phyloP scores from a whole-genome alignment of 768 basidiomycete species.

The Psilocybe azurescens region DNA sequence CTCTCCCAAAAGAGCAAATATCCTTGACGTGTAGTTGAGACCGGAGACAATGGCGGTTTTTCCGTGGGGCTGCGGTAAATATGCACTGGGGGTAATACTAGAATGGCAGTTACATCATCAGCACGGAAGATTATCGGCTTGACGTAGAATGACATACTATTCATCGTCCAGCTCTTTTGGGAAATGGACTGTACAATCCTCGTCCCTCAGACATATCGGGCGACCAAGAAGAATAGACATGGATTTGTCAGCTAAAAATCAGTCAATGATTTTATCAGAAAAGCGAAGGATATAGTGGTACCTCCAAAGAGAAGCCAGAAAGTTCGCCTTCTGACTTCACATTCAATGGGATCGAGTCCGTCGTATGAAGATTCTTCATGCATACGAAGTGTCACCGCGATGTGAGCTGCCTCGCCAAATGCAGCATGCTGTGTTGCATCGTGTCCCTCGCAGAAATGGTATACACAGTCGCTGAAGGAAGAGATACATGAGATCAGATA shows the following conservation, averaged over 20 bases:
- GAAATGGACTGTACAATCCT: conserved; percentile 90
- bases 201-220: conserved; percentile 86
- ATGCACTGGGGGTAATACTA: conserved; percentile 84
- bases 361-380: conserved; percentile 88
- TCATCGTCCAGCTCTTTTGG: conserved; percentile 90
- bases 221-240: conserved; percentile 86
- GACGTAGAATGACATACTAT: conserved; percentile 57
- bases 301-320: conserved; percentile 94
- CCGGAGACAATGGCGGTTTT: conserved; percentile 87
- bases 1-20: conserved; percentile 86
- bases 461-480: conserved; percentile 70
- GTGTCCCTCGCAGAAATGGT: conserved; percentile 89
- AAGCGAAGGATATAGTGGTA: conserved; percentile 36
- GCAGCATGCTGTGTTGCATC: conserved; percentile 88
- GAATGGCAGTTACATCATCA: conserved; percentile 24
- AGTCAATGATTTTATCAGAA: not conserved
- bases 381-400: conserved; percentile 82
- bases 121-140: conserved; percentile 36
- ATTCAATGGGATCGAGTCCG: conserved; percentile 84
- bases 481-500: not conserved
- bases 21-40: conserved; percentile 84
- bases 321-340: conserved; percentile 81
- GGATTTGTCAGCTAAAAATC: conserved; percentile 79
- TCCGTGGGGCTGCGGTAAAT: conserved; percentile 86
- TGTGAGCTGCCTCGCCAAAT: conserved; percentile 86